Evolutionary conservation across 352 stramenopile genomes (phyloP), one percentile per base, ranked within the genome.

Genomic region (Plasmopara viticola): DNA sequence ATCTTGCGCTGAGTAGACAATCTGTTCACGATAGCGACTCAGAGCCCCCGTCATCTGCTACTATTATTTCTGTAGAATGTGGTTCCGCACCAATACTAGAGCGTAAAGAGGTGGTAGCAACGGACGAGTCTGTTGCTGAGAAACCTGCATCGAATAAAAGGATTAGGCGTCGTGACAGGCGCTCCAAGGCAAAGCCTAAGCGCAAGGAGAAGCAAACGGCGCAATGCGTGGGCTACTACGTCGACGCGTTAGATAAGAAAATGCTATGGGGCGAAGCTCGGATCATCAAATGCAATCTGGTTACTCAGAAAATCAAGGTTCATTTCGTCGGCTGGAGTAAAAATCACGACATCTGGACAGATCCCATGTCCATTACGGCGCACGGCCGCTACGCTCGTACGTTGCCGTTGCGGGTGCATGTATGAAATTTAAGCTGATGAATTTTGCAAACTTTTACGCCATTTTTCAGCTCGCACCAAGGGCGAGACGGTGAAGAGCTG

Each of bases 171-270:
- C 48, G 60, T 5, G 68, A 70, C 47, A 58, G 51, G 44, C 53
- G 44, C 35, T 48, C 51, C 13, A 65, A 62, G 17, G 51, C 56
- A 14, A 68, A 64, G 29, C 48, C 61, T 12, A 74, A 74, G 50
- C 37, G 42, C 15, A 76, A 69, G 45, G 64, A 67, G 46, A 69
- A 59, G 39, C 46, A 70, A 39, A 60, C 33, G 13, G 52, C 53
- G 3, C 30, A 70, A 10, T 87, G 77, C 33, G 56, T 90, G 6
- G 74, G 72, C 33, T 79, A 77, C 51, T 86, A 80, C 55, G 58
- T 90, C 14, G 77, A 90, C 37, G 79, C 79, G 18, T 55, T 90
- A 53, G 80, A 91, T 56, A 76, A 68, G 56, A 86, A 87, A 43
- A 83, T 81, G 63, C 41, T 82, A 14, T 91, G 80, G 80, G 73